These are phyloP conservation scores for Cordyceps pruinosa DNA, from an alignment of 2,329 filamentous ascomycete species.

Conservation along the genomic window DNA sequence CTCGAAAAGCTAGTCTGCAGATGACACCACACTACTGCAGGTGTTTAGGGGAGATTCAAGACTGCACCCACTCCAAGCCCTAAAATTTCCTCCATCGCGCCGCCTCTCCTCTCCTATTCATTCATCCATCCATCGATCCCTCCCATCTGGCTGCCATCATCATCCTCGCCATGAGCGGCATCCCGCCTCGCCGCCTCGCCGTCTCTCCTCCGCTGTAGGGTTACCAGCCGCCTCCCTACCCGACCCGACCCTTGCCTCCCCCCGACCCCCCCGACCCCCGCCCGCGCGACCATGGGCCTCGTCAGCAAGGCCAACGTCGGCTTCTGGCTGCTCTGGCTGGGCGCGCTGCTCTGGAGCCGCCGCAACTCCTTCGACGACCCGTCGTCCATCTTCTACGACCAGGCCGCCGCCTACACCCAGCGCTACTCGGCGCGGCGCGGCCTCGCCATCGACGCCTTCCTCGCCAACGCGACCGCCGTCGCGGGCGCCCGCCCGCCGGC, in stretches of 20 bases:
- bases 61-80: too few species aligned
- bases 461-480: constrained; percentile 13
- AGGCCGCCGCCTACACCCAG: constrained; percentile 21
- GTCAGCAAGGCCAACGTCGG: constrained; percentile 20
- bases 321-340: constrained; percentile 26
- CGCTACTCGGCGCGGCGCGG: constrained; percentile 22
- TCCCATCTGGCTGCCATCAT: neutral
- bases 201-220: neutral
- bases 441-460: constrained; percentile 22
- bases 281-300: constrained; percentile 1
- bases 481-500: neutral
- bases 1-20: too few species aligned
- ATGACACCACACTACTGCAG: too few species aligned
- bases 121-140: neutral
- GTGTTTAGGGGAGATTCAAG: too few species aligned
- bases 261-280: too few species aligned
- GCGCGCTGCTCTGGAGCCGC: constrained; percentile 22
- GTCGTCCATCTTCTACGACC: constrained; percentile 28
- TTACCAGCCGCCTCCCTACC: neutral
- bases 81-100: neutral
- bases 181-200: neutral
- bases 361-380: constrained; percentile 28
- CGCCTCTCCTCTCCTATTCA: neutral
- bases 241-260: too few species aligned
- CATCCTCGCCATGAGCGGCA: constrained; percentile 7